Conservation (phyloP, 805 yeast species). For the Priceomyces fermenticarens region DNA sequence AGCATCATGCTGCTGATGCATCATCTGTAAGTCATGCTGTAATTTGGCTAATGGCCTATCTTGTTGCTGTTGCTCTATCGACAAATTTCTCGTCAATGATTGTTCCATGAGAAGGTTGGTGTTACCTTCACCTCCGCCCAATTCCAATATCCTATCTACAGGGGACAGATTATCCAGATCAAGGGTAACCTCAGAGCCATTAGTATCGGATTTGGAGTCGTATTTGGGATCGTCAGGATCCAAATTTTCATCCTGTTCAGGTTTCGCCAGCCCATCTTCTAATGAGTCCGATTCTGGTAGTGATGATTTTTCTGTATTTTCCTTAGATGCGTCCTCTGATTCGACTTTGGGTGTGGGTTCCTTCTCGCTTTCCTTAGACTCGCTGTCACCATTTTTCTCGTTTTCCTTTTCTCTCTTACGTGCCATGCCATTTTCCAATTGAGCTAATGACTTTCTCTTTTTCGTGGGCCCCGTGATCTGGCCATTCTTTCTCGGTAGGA, state of each 20-base stretch:
- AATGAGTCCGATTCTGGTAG: no score
- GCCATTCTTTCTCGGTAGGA: slow-evolving; percentile 75
- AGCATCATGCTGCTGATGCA: slow-evolving; percentile 27
- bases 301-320: no score
- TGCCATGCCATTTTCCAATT: slow-evolving; percentile 41
- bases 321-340: slow-evolving; percentile 30
- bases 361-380: neutral
- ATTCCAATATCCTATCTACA: slow-evolving; percentile 46
- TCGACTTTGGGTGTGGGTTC: no score
- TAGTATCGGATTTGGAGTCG: neutral
- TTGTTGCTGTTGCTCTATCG: slow-evolving; percentile 74
- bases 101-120: slow-evolving; percentile 50
- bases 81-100: slow-evolving; percentile 61
- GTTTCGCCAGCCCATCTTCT: slow-evolving; percentile 3
- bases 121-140: slow-evolving; percentile 51
- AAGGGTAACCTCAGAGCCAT: neutral
- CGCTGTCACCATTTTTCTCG: neutral
- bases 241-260: slow-evolving; percentile 4
- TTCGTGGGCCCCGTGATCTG: slow-evolving; percentile 60
- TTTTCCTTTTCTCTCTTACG: neutral
- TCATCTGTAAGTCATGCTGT: slow-evolving; percentile 67
- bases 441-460: slow-evolving; percentile 54
- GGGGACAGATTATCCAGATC: slow-evolving; percentile 27
- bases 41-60: slow-evolving; percentile 83
- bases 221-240: slow-evolving; percentile 5